These are phyloP conservation scores for Saccharomycodes ludwigii DNA, from an alignment of 805 yeast genomes.

Conservation along the genomic window DNA sequence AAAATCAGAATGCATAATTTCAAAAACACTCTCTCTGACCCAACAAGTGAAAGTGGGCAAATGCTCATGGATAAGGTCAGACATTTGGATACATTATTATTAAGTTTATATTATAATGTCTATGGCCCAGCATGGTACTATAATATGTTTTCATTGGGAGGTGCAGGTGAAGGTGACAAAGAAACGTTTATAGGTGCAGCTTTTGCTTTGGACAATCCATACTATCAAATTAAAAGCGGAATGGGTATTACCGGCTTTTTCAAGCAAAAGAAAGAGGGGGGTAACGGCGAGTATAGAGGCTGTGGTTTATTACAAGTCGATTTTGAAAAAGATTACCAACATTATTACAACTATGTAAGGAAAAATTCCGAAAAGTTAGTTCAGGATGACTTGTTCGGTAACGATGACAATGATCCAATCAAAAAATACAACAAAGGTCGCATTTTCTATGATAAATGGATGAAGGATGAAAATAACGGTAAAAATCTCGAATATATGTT, in stretches of 20 bases:
- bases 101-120: slow-evolving; percentile 44
- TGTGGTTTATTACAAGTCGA: slow-evolving; percentile 35
- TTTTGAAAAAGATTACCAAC: slow-evolving; percentile 33
- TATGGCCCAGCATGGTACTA: slow-evolving; percentile 47
- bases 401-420: slow-evolving; percentile 8
- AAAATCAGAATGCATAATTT: slow-evolving; percentile 43
- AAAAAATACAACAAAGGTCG: slow-evolving; percentile 9
- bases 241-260: slow-evolving; percentile 28
- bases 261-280: slow-evolving; percentile 12
- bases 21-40: slow-evolving; percentile 55
- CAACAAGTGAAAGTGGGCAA: slow-evolving; percentile 65
- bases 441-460: slow-evolving; percentile 8
- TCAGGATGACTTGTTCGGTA: slow-evolving; percentile 4
- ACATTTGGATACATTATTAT: slow-evolving; percentile 38
- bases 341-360: slow-evolving; percentile 3
- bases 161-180: slow-evolving; percentile 73
- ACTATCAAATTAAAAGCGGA: slow-evolving; percentile 36
- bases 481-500: slow-evolving; percentile 17
- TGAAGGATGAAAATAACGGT: slow-evolving; percentile 8
- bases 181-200: slow-evolving; percentile 69
- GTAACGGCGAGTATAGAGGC: slow-evolving; percentile 26
- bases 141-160: slow-evolving; percentile 49
- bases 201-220: slow-evolving; percentile 33
- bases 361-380: slow-evolving; percentile 1
- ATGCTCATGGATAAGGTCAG: slow-evolving; percentile 39